These are phyloP conservation scores for Cercospora sp. DNA, from an alignment of 2,329 filamentous ascomycete genomes.

Conservation along the genomic window DNA sequence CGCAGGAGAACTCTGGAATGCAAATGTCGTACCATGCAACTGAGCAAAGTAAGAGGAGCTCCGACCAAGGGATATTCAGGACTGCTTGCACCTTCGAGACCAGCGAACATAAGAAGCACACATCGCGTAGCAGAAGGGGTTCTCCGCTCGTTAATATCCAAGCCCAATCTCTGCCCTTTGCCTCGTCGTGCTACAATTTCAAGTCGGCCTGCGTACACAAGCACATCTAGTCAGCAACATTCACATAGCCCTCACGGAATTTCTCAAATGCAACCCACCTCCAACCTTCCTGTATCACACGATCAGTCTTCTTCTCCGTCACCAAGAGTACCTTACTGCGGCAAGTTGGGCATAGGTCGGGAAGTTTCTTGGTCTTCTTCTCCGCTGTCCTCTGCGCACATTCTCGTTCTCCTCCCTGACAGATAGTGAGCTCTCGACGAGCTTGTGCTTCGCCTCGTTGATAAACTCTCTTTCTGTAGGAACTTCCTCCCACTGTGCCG, in stretches of 20 bases:
- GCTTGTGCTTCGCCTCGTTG: not conserved
- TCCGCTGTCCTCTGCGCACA: not conserved
- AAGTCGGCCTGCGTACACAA: not conserved
- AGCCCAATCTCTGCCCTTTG: not conserved
- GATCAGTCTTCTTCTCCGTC: not conserved
- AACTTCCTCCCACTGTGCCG: not conserved
- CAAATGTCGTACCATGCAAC: too few relatives aligned
- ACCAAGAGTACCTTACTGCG: not conserved
- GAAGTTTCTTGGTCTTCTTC: not conserved
- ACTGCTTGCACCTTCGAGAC: too few relatives aligned
- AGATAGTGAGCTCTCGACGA: not conserved
- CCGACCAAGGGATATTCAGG: too few relatives aligned
- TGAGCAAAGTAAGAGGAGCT: too few relatives aligned
- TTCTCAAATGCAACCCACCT: not conserved
- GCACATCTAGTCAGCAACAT: not conserved
- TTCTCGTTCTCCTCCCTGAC: not conserved
- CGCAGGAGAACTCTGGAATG: too few relatives aligned
- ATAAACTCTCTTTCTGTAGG: not conserved
- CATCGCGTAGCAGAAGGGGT: too few relatives aligned
- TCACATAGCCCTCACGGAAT: not conserved
- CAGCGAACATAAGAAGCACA: too few relatives aligned
- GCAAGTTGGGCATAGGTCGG: not conserved
- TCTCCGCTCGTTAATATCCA: not conserved
- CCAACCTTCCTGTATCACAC: not conserved
- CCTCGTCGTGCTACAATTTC: not conserved